Evolutionary conservation across 345 rosid species (phyloP), one percentile per base, ranked within the genome.

Genomic region (Mallotus nudiflorus): DNA sequence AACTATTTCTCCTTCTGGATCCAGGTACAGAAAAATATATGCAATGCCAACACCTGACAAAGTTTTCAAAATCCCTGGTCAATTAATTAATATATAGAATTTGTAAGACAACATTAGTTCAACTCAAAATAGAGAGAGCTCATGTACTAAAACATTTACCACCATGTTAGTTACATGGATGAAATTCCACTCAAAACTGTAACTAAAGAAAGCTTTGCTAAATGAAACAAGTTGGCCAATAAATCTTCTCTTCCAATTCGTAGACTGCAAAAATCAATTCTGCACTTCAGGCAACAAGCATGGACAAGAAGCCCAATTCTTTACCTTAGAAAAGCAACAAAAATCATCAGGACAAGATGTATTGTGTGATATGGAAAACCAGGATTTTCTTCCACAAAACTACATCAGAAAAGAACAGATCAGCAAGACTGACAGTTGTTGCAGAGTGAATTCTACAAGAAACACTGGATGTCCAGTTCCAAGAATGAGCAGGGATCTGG

Each of bases 401-500:
- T 33, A 33, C 37, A 33, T 6, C 6, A 33, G 37, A 33, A 33
- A 33, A 33, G 6, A 33, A 33, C 37, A 33, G 37, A 11, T 18
- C 28, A 28, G 22, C 40, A 14, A 8, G 44, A 62, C 66, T 27
- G 16, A 27, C 67, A 44, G 44, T 44, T 63, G 53, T 14, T 25
- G 9, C n/a, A 25, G 27, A 12, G 59, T 59, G 10, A 9, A 63
- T 19, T 53, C 55, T 67, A 52, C 29, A 71, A 54, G 56, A 77
- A 73, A 39, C 16, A 45, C 85, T 91, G 76, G 0, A 89, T 77
- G 78, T 89, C 82, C 3, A 93, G 73, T 78, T 89, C 93, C 77
- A 93, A 50, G 82, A 78, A 89, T 8, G 97, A 88, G 76, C 98
- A 93, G 0, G 97, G 93, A 85, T 93, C 90, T 1, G 83, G 72